Evolutionary conservation across 352 stramenopile genomes (phyloP), one percentile per base, ranked within the genome.

Genomic region (Phytophthora pisi): DNA sequence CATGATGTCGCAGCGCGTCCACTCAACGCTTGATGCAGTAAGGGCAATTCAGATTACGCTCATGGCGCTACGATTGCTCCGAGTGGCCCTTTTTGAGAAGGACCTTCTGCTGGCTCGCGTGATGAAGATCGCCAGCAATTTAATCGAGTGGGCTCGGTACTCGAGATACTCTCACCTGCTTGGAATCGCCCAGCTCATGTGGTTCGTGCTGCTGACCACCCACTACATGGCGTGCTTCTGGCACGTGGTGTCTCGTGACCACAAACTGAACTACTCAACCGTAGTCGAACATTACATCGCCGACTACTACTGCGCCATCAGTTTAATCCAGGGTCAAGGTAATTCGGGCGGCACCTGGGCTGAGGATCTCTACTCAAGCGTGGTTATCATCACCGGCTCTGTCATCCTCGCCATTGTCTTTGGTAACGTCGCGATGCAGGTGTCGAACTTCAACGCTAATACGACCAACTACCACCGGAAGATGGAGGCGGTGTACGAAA

Each of bases 351-450:
- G 57, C 1, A 73, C 57, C 0, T 31, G 60, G 13, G 16, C 20
- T 0, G 74, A 90, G 34, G 72, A 71, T 43, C 9, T 82, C 1
- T 88, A 82, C 46, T 71, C 64, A 0, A 66, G 62, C 0, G 40
- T 86, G 20, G 63, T 64, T 8, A 66, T 86, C n/a, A 65, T 91
- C 3, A 3, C 77, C 0, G 80, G 84, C 4, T 82, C 82, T 0
- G 55, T 90, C 30, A 28, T 82, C 0, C 54, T 92, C 1, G 82
- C 80, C 3, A 77, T 89, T 11, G 64, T 91, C 3, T 90, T 89
- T 26, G 81, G 79, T 15, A 45, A 88, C 47, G 81, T 92, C 8
- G 74, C 70, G 0, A 78, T 90, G 43, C 72, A 83, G 4, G 78
- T 92, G 2, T 70, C 72, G 5, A 90, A 84, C 42, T 85, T 90